Conservation (phyloP, 2,329 filamentous ascomycete species). For the Penicillium sp. region DNA sequence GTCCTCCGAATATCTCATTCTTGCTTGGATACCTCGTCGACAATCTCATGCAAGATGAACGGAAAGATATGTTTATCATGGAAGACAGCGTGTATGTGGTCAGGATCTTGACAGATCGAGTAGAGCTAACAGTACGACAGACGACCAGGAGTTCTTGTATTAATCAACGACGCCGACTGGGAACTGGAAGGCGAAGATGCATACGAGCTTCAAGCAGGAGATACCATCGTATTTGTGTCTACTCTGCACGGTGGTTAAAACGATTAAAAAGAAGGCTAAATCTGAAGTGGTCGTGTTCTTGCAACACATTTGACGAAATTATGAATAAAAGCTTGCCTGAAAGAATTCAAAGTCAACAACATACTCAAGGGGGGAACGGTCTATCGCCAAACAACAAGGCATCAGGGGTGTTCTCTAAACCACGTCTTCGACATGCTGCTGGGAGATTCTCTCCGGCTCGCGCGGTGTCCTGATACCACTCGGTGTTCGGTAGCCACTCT, state of each 20-base stretch:
- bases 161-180: slow-evolving; percentile 99
- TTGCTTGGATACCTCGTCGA: slow-evolving; percentile 79
- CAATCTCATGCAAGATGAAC: slow-evolving; percentile 78
- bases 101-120: background rate
- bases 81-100: slow-evolving; percentile 79
- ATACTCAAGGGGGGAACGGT: background rate
- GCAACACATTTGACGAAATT: background rate
- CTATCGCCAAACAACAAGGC: background rate
- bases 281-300: slow-evolving; percentile 1
- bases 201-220: slow-evolving; percentile 78
- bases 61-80: slow-evolving; percentile 86
- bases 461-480: slow-evolving; percentile 39
- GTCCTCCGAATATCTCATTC: slow-evolving; percentile 68
- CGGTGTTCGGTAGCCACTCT: slow-evolving; percentile 38
- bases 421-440: slow-evolving; percentile 49
- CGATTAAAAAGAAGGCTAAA: slow-evolving; percentile 67
- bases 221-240: slow-evolving; percentile 94
- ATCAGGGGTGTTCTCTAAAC: slow-evolving; percentile 28
- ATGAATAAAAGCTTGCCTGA: background rate
- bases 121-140: slow-evolving; percentile 51
- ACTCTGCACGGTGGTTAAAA: slow-evolving; percentile 85
- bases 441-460: slow-evolving; percentile 47
- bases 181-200: slow-evolving; percentile 92
- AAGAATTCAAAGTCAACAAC: background rate
- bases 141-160: slow-evolving; percentile 89